A percentile compares a stretch with the other conserved stretches of the same genome.
Conservation (phyloP, 2,329 filamentous ascomycete genomes). For the Trichophyton mentagrophytes region DNA sequence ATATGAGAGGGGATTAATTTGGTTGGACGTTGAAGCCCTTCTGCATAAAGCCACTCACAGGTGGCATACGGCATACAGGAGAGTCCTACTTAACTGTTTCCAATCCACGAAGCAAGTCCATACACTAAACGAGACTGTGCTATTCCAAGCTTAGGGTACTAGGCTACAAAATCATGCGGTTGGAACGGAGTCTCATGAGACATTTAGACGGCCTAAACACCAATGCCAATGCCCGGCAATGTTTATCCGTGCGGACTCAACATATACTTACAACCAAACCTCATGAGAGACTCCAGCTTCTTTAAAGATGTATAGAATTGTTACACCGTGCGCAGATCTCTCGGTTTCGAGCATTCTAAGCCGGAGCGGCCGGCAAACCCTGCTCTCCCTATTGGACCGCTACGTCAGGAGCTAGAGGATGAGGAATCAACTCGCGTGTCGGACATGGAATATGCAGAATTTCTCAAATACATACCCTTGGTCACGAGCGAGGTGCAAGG, state of each 20-base stretch:
- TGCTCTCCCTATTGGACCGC: background rate
- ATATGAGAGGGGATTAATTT: no score
- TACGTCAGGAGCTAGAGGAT: background rate
- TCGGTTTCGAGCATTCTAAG: background rate
- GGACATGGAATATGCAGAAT: background rate
- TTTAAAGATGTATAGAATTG: background rate
- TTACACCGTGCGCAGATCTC: background rate
- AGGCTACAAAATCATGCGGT: no score
- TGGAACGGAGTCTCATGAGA: background rate
- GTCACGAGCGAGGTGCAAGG: background rate
- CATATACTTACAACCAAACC: background rate
- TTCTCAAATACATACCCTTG: background rate
- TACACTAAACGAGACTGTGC: no score
- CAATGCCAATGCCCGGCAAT: background rate
- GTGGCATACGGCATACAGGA: no score
- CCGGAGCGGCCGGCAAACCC: background rate
- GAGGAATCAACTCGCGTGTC: conserved; percentile 1
- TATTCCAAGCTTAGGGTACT: no score
- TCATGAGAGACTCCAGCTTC: background rate
- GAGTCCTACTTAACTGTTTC: no score
- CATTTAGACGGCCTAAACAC: background rate
- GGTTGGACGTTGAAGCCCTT: no score
- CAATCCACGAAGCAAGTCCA: no score
- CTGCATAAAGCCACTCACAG: no score
- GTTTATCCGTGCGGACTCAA: background rate